These are phyloP conservation scores for Trapa incisa DNA, from an alignment of 345 rosid species.

Conservation along the genomic window DNA sequence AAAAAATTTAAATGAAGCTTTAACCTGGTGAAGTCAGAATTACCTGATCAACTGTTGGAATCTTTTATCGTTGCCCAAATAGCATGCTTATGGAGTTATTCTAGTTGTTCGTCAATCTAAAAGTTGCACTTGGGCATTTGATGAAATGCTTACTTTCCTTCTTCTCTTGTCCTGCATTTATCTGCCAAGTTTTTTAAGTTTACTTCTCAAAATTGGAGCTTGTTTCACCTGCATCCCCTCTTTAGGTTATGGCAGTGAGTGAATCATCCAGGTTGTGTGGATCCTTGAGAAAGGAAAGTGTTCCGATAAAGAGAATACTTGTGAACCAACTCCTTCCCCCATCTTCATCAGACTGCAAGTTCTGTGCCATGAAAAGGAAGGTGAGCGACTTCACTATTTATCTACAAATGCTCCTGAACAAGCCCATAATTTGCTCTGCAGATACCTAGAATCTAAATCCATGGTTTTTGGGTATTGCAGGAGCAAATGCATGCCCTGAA, in stretches of 20 bases:
- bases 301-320: slow-evolving; percentile 53
- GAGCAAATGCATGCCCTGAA: slow-evolving; percentile 50
- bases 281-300: slow-evolving; percentile 52
- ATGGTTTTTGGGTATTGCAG: slow-evolving; percentile 21
- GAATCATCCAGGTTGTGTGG: slow-evolving; percentile 66
- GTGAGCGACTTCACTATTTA: slow-evolving; percentile 15
- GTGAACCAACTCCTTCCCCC: slow-evolving; percentile 62
- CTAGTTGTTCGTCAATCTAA: no score
- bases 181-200: neutral
- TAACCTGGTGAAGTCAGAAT: neutral
- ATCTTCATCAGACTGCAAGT: slow-evolving; percentile 50
- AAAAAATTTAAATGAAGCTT: neutral
- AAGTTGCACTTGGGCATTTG: neutral
- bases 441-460: neutral
- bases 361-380: slow-evolving; percentile 56
- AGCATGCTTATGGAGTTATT: neutral
- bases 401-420: neutral
- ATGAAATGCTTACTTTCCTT: neutral
- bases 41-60: neutral
- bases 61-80: neutral
- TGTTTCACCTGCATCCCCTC: neutral
- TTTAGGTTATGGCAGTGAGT: slow-evolving; percentile 61
- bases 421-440: neutral
- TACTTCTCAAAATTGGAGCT: neutral
- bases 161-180: neutral